A percentile compares a stretch with the other conserved stretches of the same genome.
Evolutionary conservation across 805 yeast genomes (phyloP).

Genomic region (Lipomyces lipofer): DNA sequence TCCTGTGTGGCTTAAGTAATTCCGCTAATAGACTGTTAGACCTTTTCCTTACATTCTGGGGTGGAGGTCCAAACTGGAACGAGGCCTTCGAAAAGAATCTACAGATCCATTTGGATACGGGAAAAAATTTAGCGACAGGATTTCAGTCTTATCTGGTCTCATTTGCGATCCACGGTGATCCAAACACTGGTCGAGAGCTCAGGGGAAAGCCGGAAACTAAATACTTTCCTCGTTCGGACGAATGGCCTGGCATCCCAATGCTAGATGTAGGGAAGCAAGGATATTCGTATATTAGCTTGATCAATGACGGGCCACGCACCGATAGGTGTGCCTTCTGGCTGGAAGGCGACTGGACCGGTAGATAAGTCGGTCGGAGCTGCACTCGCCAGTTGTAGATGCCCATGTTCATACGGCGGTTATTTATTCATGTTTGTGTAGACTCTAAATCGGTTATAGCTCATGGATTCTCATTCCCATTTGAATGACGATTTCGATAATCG

Average conservation of each 20-base stretch:
- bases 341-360: constrained; percentile 29
- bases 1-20: too few relatives aligned
- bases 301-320: constrained; percentile 12
- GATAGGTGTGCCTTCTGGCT: constrained; percentile 21
- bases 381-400: too few relatives aligned
- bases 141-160: constrained; percentile 24
- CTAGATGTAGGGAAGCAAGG: constrained; percentile 15
- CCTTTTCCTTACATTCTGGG: constrained; percentile 23
- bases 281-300: not conserved
- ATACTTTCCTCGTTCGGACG: constrained; percentile 15
- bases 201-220: not conserved
- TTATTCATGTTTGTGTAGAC: too few relatives aligned
- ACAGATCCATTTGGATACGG: not conserved
- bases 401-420: too few relatives aligned
- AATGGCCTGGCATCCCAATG: constrained; percentile 9
- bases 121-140: constrained; percentile 11
- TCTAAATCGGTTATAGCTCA: too few relatives aligned
- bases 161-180: constrained; percentile 24
- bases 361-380: not conserved
- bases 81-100: not conserved
- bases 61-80: not conserved
- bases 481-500: too few relatives aligned
- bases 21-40: too few relatives aligned
- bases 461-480: too few relatives aligned
- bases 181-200: constrained; percentile 11